Base-by-base conservation (phyloP, 345 rosid genomes). In the Euphorbia lathyris region DNA sequence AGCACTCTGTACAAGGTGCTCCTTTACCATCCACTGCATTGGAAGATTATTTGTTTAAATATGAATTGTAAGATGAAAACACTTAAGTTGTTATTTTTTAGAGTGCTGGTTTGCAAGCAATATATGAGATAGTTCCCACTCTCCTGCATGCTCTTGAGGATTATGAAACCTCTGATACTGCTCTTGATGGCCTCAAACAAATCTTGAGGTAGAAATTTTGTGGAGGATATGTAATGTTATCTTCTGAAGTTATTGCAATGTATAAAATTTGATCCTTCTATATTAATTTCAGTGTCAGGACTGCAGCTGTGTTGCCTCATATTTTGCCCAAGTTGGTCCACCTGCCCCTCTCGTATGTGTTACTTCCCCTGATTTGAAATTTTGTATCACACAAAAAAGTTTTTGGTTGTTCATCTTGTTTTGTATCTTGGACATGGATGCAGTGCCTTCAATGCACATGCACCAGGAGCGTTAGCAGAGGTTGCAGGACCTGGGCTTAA, bases 371-470 rank as follows among this genome's bases (percentile, higher is more conserved):
- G 63, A 16, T 70, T 65, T 52, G 30, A 76, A 30, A 40, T 40
- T 64, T n/a, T 48, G 36, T 11, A 64, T 48, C 38, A 9, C 9
- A 9, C 16, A 38, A 9, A 29, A 7, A 9, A 58, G 13, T 0
- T 13, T 23, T 34, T 69, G 6, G 22, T 20, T 22, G 32, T 51
- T 20, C 0, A 34, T 22, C 23, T 14, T 17, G 12, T 52, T 9
- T 48, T 76, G 65, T 65, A 42, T 3, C 51, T 61, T 75, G 73
- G 63, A 29, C 25, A 25, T 79, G 6, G 76, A 55, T 83, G 30
- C 83, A 95, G 97, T 63, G 93, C 97, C 75, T 90, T 95, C 76
- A 92, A 92, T 85, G 99, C 97, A 27, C 97, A 95, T 86, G 97
- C 99, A 67, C 73, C 92, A 51, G 99, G 99, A 65, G 99, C 97